These are phyloP conservation scores for Pseudocercospora vitis DNA, from an alignment of 2,329 filamentous ascomycete species.

Conservation along the genomic window DNA sequence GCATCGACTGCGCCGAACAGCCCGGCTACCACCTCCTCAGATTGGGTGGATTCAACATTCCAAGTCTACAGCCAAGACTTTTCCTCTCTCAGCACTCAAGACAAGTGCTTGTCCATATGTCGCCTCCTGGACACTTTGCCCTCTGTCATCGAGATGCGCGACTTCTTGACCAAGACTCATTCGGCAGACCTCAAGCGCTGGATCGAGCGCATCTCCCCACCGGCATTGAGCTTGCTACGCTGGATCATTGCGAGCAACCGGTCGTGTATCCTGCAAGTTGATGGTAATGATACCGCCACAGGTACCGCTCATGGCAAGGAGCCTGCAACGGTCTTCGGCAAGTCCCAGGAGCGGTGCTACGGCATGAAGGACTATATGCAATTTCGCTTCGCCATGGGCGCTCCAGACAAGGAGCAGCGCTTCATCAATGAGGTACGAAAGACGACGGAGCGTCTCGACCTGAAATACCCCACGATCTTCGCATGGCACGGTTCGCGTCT, in stretches of 20 bases:
- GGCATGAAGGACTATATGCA: slow-evolving; percentile 71
- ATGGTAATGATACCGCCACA: slow-evolving; percentile 36
- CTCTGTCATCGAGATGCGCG: slow-evolving; percentile 58
- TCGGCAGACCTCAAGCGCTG: slow-evolving; percentile 51
- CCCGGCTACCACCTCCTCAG: slow-evolving; percentile 21
- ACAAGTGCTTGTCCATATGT: slow-evolving; percentile 55
- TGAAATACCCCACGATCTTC: slow-evolving; percentile 68
- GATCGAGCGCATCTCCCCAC: slow-evolving; percentile 61
- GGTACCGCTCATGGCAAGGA: slow-evolving; percentile 13
- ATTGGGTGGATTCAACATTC: slow-evolving; percentile 40
- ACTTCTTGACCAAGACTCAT: slow-evolving; percentile 41
- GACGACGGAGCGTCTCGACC: slow-evolving; percentile 43
- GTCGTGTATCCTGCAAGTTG: slow-evolving; percentile 79
- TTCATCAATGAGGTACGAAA: slow-evolving; percentile 65
- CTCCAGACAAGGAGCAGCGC: slow-evolving; percentile 78
- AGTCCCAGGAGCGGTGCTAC: slow-evolving; percentile 50
- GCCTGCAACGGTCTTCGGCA: slow-evolving; percentile 17
- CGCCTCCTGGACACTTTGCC: slow-evolving; percentile 61
- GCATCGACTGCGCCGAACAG: slow-evolving; percentile 14
- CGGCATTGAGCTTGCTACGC: slow-evolving; percentile 67
- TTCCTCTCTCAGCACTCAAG: slow-evolving; percentile 49
- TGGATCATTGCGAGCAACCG: slow-evolving; percentile 92
- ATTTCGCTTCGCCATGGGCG: slow-evolving; percentile 84
- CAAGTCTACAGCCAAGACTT: slow-evolving; percentile 58
- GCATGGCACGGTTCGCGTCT: slow-evolving; percentile 82